A percentile compares a stretch with the other conserved stretches of the same genome.
phyloP scores from a whole-genome alignment of 495 filamentous ascomycete genomes.

The Penicillium herquei region DNA sequence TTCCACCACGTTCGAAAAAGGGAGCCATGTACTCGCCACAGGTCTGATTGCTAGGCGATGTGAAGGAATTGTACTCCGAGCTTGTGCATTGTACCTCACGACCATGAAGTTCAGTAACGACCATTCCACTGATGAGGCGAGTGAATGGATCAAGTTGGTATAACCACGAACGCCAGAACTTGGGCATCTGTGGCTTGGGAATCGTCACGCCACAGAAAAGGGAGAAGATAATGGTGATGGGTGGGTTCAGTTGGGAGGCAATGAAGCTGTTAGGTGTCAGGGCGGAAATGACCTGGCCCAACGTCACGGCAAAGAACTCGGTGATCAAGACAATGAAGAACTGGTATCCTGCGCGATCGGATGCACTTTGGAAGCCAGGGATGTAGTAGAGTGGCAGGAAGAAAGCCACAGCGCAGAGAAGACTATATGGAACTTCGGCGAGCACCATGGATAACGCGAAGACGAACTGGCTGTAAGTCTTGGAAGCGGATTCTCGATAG shows the following conservation, averaged over 20 bases:
- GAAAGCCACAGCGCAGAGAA: slow-evolving; percentile 71
- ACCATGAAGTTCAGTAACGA: slow-evolving; percentile 70
- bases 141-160: slow-evolving; percentile 85
- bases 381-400: slow-evolving; percentile 77
- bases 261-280: slow-evolving; percentile 71
- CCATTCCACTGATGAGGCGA: slow-evolving; percentile 74
- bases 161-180: slow-evolving; percentile 77
- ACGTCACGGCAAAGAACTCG: slow-evolving; percentile 71
- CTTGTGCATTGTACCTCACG: slow-evolving; percentile 56
- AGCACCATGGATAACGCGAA: slow-evolving; percentile 69
- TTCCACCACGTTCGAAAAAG: slow-evolving; percentile 62
- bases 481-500: slow-evolving; percentile 74
- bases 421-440: slow-evolving; percentile 73
- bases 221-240: slow-evolving; percentile 74
- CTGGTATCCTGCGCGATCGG: slow-evolving; percentile 70
- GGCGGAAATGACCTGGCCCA: slow-evolving; percentile 67
- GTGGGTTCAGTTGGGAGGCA: slow-evolving; percentile 70
- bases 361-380: slow-evolving; percentile 54
- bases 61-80: slow-evolving; percentile 60
- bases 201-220: slow-evolving; percentile 85
- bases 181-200: slow-evolving; percentile 69
- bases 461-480: slow-evolving; percentile 73
- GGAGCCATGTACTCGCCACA: slow-evolving; percentile 73
- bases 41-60: slow-evolving; percentile 55
- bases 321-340: slow-evolving; percentile 79